Evolutionary conservation across 2,329 filamentous ascomycete genomes (phyloP), one percentile per base, ranked within the genome.

Genomic region (Pestalotiopsis sp.): DNA sequence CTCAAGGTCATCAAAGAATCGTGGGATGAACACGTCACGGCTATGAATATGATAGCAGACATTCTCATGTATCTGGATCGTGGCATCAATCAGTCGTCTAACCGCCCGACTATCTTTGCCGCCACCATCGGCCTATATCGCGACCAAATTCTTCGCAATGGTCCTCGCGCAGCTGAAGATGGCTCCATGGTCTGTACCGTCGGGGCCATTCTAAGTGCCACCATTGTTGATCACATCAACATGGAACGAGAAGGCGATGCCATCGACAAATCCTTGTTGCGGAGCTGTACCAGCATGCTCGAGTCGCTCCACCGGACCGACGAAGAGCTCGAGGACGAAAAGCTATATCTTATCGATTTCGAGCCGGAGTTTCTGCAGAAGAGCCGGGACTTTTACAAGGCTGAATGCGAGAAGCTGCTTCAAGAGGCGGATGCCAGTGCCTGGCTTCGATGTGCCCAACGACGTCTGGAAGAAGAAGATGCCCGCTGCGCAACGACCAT

Each of bases 61-160:
- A 94, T 98, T 39, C 86, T 98, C 65, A 98, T 98, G 94, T 98
- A 98, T 77, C 93, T 99, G 85, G 95, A 99, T 77, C 92, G 94
- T 64, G 91, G 95, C 36, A 94, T 93, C 75, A 92, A 90, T 64
- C 85, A 90, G 45, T 94, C 97, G 71, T 75, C 81, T 5, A 88
- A 90, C 69, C 87, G 89, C 5, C 91, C 93, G 0, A 92, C 92
- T 0, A 96, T 98, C 67, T 98, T 95, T 77, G 88, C 91, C 14
- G 89, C 92, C 11, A 91, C 93, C 2, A 97, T 99, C 85, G 91
- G 91, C 2, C 85, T 98, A 2, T 99, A 97, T 79, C 90, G 95
- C 49, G 93, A 98, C 74, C 86, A 94, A 73, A 92, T 99, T 59
- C 85, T 99, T 9, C 88, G 89, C 38, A 88, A 90, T 0, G 83